Evolutionary conservation across 2,329 filamentous ascomycete genomes (phyloP), one percentile per base, ranked within the genome.

Genomic region (Mariannaea sp.): DNA sequence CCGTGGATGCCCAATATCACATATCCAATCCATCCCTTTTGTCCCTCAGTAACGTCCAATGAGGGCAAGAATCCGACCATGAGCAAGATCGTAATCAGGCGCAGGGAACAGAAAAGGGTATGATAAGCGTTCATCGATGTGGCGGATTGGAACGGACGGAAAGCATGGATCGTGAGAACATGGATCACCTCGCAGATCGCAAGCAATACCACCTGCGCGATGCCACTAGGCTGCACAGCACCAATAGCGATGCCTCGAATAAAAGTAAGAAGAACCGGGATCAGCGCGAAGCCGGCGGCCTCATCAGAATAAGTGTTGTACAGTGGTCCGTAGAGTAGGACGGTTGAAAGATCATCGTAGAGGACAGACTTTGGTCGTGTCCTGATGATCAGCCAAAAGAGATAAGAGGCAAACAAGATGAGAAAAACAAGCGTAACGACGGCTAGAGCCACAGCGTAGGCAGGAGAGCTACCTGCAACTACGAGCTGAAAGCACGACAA

Each of bases 111-210:
- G 71, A 97, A 96, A 57, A 92, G 84, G 2, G 88, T 90, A 65
- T 97, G 92, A 62, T 97, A 97, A 8, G 90, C 85, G 68, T 97
- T 97, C 94, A 99, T 99, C 22, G 93, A 97, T 0, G 94, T 97
- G 17, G 92, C 86, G 2, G 87, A 86, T 56, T 93, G 87, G 67
- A 95, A 99, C 0, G 94, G 94, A 13, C 89, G 86, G 75, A 97
- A 96, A 7, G 91, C 90, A 64, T 94, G 87, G 4, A 97, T 76
- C 0, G 92, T 93, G 38, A 97, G 78, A 29, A 97, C 85, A 54
- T 92, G 85, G 27, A 97, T 88, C 57, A 97, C 89, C 74, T 99
- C 94, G 71, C 92, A 97, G 49, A 97, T 93, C 20, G 92, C 92
- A 32, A 99, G 81, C 36, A 97, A 79, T 19, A 97, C 89, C 51